Evolutionary conservation across 2,329 filamentous ascomycete species (phyloP).

Genomic region (Arthrobotrys megalospora): DNA sequence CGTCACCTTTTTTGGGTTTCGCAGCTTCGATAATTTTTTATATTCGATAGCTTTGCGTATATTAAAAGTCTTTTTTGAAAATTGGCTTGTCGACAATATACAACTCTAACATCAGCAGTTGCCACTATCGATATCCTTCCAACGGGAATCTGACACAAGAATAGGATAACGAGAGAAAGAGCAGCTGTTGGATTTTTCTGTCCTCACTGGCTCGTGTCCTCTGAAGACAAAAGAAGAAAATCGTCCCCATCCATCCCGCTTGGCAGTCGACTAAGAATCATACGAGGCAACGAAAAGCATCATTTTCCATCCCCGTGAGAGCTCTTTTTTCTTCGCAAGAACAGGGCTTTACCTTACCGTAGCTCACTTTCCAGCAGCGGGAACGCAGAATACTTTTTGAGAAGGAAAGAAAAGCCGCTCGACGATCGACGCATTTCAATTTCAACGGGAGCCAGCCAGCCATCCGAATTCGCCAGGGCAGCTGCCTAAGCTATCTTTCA

Average conservation of each 20-base stretch:
- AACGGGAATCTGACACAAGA: conserved; percentile 16
- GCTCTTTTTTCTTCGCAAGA: neutral
- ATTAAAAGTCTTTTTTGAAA: neutral
- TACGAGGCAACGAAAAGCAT: conserved; percentile 15
- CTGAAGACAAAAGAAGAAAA: conserved; percentile 6
- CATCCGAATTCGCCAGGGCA: conserved; percentile 43
- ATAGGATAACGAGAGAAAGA: neutral
- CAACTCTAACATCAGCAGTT: neutral
- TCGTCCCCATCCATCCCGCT: neutral
- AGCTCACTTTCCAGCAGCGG: conserved; percentile 8
- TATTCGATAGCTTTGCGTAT: neutral
- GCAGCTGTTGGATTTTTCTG: conserved; percentile 1
- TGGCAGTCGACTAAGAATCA: conserved; percentile 28
- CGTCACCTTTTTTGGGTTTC: conserved; percentile 9
- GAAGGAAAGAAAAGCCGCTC: neutral
- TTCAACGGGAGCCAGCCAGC: conserved; percentile 37
- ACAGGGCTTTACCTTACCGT: neutral
- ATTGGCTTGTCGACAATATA: neutral
- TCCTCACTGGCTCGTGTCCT: conserved; percentile 17
- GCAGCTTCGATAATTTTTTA: conserved; percentile 9
- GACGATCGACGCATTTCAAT: conserved; percentile 54
- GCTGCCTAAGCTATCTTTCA: conserved; percentile 40
- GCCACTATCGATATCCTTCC: conserved; percentile 12
- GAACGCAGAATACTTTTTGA: conserved; percentile 13
- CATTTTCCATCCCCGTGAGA: conserved; percentile 2